Base-by-base conservation (phyloP, 1,284 basidiomycete genomes). In the Meripilus lineatus region DNA sequence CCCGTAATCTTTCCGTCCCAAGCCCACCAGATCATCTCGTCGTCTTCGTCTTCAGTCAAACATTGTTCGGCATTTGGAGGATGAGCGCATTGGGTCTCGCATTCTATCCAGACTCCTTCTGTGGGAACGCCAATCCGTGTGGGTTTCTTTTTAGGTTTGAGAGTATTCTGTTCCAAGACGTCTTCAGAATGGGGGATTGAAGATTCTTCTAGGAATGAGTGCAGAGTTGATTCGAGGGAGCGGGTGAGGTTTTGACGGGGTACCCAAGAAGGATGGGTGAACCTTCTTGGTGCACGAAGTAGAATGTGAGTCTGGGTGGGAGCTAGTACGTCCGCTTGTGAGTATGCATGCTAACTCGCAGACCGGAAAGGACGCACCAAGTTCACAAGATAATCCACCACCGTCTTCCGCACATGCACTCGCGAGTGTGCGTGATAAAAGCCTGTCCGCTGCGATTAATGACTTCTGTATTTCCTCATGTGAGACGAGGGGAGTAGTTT, bases 1-100 rank as follows among this genome's bases (percentile, higher is more conserved):
- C 84, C 84, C n/a, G 68, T 68, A 47, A 87, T 57, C 55, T 79
- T 84, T 7, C 84, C 82, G 51, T 85, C 76, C 84, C 85, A 88
- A 42, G 69, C 75, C 84, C 84, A 88, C 84, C 85, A 88, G 42
- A 88, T 85, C 74, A 83, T 71, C 54, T 88, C 85, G 40, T 84
- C 77, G 15, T 74, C 77, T 51, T 84, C 82, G 10, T 62, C 54
- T 28, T 50, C 51, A n/a, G 37, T 42, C 14, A 48, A 48, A 32
- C 50, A 38, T 21, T 47, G 45, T n/a, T 43, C 47, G 13, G 14
- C 17, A 15, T 28, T 24, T 5, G 10, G 3, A 6, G 15, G n/a
- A 20, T 4, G 11, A 7, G 18, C 21, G 18, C 23, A 24, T 28
- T 30, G 23, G 7, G 32, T n/a, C 21, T 40, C 30, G 32, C 49